Base-by-base conservation (phyloP, 257 asterid genomes). In the Henckelia pumila region DNA sequence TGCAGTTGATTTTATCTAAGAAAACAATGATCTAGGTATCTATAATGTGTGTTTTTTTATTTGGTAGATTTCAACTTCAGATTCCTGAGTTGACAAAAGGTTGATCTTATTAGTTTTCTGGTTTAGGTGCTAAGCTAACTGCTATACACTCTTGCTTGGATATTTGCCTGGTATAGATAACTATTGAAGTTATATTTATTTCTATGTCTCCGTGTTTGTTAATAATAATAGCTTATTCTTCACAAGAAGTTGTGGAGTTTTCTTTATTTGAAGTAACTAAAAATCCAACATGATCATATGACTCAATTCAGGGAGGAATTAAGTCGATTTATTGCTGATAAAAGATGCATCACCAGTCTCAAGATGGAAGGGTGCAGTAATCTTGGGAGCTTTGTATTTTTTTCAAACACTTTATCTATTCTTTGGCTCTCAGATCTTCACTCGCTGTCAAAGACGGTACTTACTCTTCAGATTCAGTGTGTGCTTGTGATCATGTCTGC, bases 311-410 rank as follows among this genome's bases (percentile, higher is more conserved):
- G 99, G 88, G 97, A 91, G 50, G 98, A 89, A 55, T 83, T 94
- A 82, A 80, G 89, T 55, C 95, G 96, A 20, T 91, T 94, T 70
- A 83, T 91, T 56, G 82, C 92, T 11, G 95, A 88, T 24, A 89
- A 82, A 80, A 85, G 87, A 77, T 84, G 87, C 67, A 88, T 91
- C 44, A 79, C 89, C 67, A 87, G 82, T 75, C 96, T 95, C 78
- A 95, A 88, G 81, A 78, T 95, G 96, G 98, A 95, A 81, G 98
- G 99, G n/a, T 91, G 98, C 75, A 80, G 76, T 58, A 84, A 82
- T 77, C 86, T 94, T 14, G 98, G 99, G 56, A 80, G 88, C 28
- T 73, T 95, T 67, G 57, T 71, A 59, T 79, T 91, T 75, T 84
- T 84, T 73, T 95, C 99, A 11, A 71, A 83, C 64, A 87, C 89